Evolutionary conservation across 2,329 filamentous ascomycete genomes (phyloP).

Genomic region (Westerdykella sp.): DNA sequence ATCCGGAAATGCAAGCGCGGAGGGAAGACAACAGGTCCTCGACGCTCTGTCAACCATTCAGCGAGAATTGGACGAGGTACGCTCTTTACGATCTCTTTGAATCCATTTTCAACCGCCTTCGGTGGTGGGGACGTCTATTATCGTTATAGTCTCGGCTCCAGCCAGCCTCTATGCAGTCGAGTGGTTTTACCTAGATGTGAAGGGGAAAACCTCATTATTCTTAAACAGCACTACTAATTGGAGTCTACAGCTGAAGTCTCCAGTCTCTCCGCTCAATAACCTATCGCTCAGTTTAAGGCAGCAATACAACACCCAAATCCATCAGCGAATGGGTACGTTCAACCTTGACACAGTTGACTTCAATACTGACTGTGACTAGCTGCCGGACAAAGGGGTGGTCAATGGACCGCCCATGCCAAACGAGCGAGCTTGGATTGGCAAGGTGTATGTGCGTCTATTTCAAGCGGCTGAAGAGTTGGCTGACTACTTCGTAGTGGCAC

Average conservation of each 20-base stretch:
- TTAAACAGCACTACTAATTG: slow-evolving; percentile 6
- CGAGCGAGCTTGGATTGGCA: slow-evolving; percentile 29
- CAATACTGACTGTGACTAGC: slow-evolving; percentile 6
- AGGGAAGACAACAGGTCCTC: slow-evolving; percentile 34
- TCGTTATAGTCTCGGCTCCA: background rate
- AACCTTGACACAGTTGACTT: slow-evolving; percentile 1
- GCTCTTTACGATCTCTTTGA: slow-evolving; percentile 2
- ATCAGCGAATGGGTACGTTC: slow-evolving; percentile 8
- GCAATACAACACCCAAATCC: slow-evolving; percentile 8
- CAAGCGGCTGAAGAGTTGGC: slow-evolving; percentile 4
- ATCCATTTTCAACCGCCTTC: background rate
- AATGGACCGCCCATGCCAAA: slow-evolving; percentile 28
- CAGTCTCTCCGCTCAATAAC: slow-evolving; percentile 8
- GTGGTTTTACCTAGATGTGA: background rate
- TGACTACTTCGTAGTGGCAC: slow-evolving; percentile 7
- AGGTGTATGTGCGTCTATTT: slow-evolving; percentile 31
- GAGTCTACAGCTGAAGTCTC: slow-evolving; percentile 12
- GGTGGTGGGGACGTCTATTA: background rate
- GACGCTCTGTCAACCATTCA: slow-evolving; percentile 32
- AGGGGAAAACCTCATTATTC: background rate
- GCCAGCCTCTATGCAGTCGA: background rate
- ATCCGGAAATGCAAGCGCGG: slow-evolving; percentile 33
- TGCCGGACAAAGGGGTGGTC: slow-evolving; percentile 4
- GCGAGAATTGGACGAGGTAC: slow-evolving; percentile 26
- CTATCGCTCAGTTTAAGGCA: slow-evolving; percentile 6